A percentile compares a stretch with the other conserved stretches of the same genome.
Conservation (phyloP, 176 grass and related monocot species). For the Triticum dicoccoides region DNA sequence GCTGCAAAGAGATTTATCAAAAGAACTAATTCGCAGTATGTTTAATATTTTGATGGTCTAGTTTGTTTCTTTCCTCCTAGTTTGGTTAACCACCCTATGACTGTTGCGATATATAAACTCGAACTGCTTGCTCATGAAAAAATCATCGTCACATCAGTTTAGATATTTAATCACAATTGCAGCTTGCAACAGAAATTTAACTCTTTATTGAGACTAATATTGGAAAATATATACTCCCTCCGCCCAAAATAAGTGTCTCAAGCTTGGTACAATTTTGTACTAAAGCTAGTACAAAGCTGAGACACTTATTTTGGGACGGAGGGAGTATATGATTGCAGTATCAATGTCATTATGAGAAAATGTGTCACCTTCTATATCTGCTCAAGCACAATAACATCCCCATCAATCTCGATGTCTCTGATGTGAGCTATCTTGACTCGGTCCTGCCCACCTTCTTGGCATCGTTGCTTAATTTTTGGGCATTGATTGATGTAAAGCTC, state of each 20-base stretch:
- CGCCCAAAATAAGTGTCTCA: no score
- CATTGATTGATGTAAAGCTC: constrained; percentile 78
- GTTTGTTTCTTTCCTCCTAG: not conserved
- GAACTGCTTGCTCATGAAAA: not conserved
- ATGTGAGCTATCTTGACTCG: constrained; percentile 55
- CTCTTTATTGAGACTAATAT: not conserved
- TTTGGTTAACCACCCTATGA: not conserved
- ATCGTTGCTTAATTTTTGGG: constrained; percentile 44
- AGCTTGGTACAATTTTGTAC: no score
- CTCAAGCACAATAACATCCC: constrained; percentile 44
- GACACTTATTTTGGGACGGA: no score
- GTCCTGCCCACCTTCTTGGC: constrained; percentile 48
- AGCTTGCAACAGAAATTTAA: not conserved
- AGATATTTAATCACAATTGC: not conserved
- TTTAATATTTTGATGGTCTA: not conserved
- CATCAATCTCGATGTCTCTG: constrained; percentile 60
- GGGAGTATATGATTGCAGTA: not conserved
- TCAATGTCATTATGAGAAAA: constrained; percentile 6
- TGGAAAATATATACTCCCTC: not conserved
- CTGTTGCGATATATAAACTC: not conserved
- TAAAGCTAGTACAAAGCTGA: no score
- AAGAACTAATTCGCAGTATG: not conserved
- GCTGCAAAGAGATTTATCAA: not conserved
- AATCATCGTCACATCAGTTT: not conserved
- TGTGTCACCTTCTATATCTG: constrained; percentile 41